phyloP scores from a whole-genome alignment of 805 yeast species.

The Yarrowia sp. region DNA sequence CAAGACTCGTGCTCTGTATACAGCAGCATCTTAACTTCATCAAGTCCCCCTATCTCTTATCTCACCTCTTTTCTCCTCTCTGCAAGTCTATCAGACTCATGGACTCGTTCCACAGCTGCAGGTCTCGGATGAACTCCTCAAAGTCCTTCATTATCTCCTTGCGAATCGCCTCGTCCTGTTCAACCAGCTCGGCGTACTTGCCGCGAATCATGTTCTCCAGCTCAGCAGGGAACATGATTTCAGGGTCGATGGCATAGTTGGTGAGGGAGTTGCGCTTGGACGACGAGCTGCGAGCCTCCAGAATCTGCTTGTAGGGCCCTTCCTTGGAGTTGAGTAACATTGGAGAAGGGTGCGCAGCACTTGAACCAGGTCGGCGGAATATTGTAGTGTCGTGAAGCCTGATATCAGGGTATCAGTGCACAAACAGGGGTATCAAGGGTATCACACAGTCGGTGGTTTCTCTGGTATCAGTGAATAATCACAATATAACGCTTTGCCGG shows the following conservation, averaged over 20 bases:
- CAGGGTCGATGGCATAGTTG: conserved; percentile 28
- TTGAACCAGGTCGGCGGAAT: background rate
- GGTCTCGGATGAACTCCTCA: conserved; percentile 19
- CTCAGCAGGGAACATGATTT: conserved; percentile 25
- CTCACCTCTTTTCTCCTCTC: conserved; percentile 27
- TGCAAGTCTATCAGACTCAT: conserved; percentile 24
- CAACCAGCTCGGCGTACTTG: conserved; percentile 29
- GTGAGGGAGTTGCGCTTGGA: conserved; percentile 16
- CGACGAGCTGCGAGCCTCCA: conserved; percentile 16
- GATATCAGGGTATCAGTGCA: background rate
- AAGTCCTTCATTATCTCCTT: conserved; percentile 33
- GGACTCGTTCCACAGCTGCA: conserved; percentile 33
- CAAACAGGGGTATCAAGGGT: background rate
- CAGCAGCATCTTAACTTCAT: no score
- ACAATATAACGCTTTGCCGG: background rate
- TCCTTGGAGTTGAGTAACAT: conserved; percentile 22
- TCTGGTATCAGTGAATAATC: no score
- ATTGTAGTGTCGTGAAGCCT: background rate
- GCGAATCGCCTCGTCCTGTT: conserved; percentile 22
- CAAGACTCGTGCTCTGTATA: no score
- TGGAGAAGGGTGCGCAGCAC: conserved; percentile 3
- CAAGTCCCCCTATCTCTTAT: no score
- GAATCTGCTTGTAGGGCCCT: conserved; percentile 32
- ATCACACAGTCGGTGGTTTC: no score
- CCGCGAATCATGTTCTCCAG: conserved; percentile 31